These are phyloP conservation scores for Boletus smithii DNA, from an alignment of 1,284 basidiomycete species.

Conservation along the genomic window DNA sequence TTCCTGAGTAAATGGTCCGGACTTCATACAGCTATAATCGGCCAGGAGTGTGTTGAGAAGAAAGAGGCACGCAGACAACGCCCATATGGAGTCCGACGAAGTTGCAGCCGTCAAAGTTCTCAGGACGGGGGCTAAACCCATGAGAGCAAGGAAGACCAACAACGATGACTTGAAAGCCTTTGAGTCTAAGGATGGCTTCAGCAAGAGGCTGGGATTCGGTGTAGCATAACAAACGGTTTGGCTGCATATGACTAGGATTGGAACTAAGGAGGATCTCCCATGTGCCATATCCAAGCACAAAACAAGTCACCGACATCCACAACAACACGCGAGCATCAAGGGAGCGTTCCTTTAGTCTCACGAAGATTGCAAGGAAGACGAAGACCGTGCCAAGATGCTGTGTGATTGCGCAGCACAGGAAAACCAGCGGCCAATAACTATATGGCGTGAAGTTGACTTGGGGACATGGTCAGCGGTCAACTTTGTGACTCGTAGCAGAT, in stretches of 20 bases:
- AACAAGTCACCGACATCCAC: conserved; percentile 60
- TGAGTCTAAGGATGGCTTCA: conserved; percentile 44
- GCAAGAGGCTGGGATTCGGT: background rate
- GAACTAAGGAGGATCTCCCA: conserved; percentile 74
- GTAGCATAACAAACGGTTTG: conserved; percentile 25
- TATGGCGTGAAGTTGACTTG: conserved; percentile 75
- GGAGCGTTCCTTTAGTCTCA: conserved; percentile 59
- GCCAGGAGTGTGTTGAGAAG: conserved; percentile 61
- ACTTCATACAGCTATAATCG: conserved; percentile 52
- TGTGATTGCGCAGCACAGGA: conserved; percentile 75
- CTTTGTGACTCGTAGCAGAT: conserved; percentile 6
- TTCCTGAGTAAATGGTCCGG: conserved; percentile 36
- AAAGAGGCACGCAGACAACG: conserved; percentile 71
- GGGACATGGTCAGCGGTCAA: conserved; percentile 17
- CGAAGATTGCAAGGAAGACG: conserved; percentile 80
- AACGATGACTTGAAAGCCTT: conserved; percentile 73
- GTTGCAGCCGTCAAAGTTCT: conserved; percentile 92
- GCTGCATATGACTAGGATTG: conserved; percentile 29
- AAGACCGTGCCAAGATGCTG: conserved; percentile 82
- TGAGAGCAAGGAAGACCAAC: conserved; percentile 83
- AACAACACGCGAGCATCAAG: conserved; percentile 71
- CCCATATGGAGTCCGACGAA: conserved; percentile 97
- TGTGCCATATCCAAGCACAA: conserved; percentile 55
- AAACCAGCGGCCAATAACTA: conserved; percentile 70
- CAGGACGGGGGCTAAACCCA: conserved; percentile 88